Base-by-base conservation (phyloP, 2,329 filamentous ascomycete genomes). In the Botryotinia calthae region DNA sequence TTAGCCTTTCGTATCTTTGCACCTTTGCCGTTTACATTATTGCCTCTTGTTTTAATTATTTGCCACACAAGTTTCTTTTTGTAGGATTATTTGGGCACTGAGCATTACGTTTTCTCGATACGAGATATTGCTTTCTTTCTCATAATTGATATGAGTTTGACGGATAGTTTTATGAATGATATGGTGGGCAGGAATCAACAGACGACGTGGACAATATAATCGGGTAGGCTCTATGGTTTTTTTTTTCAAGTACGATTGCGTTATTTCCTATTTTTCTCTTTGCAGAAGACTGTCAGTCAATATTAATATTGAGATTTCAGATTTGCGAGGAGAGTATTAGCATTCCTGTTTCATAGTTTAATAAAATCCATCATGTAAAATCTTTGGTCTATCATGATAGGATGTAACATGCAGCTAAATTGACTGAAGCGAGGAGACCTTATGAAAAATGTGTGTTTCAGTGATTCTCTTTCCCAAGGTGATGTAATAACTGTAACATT, bases 31-130 rank as follows among this genome's bases (percentile, higher is more conserved):
- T 34, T 59, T 18, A 72, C 51, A 56, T 58, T 48, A 28, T 14
- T 20, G 40, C 51, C 44, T 72, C 56, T 66, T 31, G 28, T 66
- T 58, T 58, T 46, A 46, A 34, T 58, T 59, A 37, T 37, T 59
- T 14, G 62, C 62, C 56, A 61, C 62, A 46, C 48, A 66, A 46
- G 42, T 64, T 72, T 56, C 22, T 67, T 59, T 72, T 72, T 56
- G 48, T 72, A 67, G 48, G 61, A 67, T 67, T 67, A 67, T 59
- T 58, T 67, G 62, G 62, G 62, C 70, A 72, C 40, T 34, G 51
- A 58, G 61, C 62, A 59, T 46, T 44, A 25, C n/a, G 48, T 40
- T 66, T 56, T 42, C 54, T 44, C 65, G 14, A 44, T 12, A 25
- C 56, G 48, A 1, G 18, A 22, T 31, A 42, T 28, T n/a, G 34